phyloP scores from a whole-genome alignment of 257 asterid species.

The Euphrasia confusa region DNA sequence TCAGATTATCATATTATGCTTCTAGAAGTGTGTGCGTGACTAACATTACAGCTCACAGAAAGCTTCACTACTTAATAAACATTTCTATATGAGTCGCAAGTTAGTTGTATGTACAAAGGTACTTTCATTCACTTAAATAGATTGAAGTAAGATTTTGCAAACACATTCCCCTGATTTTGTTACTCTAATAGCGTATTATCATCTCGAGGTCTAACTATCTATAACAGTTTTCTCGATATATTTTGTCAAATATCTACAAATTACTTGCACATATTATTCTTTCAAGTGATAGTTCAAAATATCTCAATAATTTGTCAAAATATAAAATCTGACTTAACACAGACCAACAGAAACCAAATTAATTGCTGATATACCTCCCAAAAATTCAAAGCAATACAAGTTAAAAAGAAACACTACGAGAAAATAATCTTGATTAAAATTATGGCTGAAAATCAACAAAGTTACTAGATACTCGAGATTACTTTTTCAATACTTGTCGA shows the following conservation, averaged over 20 bases:
- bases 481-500: too few species aligned
- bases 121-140: constrained; percentile 13
- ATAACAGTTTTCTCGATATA: too few species aligned
- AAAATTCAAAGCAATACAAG: background rate
- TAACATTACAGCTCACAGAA: background rate
- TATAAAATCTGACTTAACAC: background rate
- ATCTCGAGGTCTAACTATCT: background rate
- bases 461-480: too few species aligned
- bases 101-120: background rate
- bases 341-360: background rate
- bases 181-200: background rate
- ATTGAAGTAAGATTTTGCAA: background rate
- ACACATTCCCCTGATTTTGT: constrained; percentile 9
- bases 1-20: constrained; percentile 13
- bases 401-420: background rate
- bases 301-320: too few species aligned
- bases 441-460: too few species aligned
- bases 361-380: background rate
- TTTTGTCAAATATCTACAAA: too few species aligned
- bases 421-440: background rate
- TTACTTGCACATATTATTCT: too few species aligned
- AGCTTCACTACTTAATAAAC: background rate
- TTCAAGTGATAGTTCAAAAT: too few species aligned
- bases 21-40: background rate
- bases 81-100: background rate